Conservation (phyloP, 1,284 basidiomycete genomes). For the Heimioporus punctisporus region DNA sequence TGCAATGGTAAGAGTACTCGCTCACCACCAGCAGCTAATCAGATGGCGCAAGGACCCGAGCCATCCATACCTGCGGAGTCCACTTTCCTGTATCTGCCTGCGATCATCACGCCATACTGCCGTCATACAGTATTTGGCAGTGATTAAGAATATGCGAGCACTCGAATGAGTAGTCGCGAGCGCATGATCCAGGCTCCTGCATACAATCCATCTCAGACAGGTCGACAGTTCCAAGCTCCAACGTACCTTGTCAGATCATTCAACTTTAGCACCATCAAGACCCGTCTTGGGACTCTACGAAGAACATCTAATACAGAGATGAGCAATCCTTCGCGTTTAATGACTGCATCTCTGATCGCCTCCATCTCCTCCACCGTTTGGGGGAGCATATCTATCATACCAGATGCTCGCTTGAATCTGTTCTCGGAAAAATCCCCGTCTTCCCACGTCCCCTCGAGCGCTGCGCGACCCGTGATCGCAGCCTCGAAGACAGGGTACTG, state of each 20-base stretch:
- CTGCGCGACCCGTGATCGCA: constrained; percentile 73
- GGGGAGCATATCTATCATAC: constrained; percentile 74
- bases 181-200: constrained; percentile 72
- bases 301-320: constrained; percentile 85
- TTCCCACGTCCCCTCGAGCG: constrained; percentile 60
- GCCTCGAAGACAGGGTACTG: constrained; percentile 89
- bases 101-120: constrained; percentile 88
- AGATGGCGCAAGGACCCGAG: constrained; percentile 53
- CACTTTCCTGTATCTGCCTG: constrained; percentile 51
- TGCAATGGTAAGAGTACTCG: constrained; percentile 4
- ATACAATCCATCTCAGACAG: background rate
- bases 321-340: constrained; percentile 81
- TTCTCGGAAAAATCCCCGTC: constrained; percentile 35
- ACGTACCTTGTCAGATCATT: constrained; percentile 80
- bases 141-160: constrained; percentile 89
- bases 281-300: constrained; percentile 78
- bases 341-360: constrained; percentile 78
- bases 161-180: constrained; percentile 77
- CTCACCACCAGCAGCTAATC: constrained; percentile 69
- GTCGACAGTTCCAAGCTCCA: no score
- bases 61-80: constrained; percentile 47
- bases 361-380: constrained; percentile 77
- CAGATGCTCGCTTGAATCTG: constrained; percentile 59
- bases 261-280: constrained; percentile 89
- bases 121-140: constrained; percentile 87